phyloP scores from a whole-genome alignment of 768 basidiomycete species.

The Lentinula edodes region DNA sequence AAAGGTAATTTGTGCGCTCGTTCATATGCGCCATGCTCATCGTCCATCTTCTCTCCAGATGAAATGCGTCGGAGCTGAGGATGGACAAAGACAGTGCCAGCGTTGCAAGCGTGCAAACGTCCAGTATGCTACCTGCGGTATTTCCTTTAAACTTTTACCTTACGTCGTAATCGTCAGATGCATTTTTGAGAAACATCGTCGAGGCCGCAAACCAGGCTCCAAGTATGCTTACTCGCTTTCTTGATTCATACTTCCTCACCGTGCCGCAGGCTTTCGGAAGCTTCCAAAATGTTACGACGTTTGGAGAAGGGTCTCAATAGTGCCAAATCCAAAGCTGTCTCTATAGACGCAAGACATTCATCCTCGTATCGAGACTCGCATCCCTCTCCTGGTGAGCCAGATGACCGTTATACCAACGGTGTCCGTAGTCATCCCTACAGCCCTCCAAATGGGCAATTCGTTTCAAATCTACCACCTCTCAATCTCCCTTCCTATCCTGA shows the following conservation, averaged over 20 bases:
- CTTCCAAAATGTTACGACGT: slow-evolving; percentile 83
- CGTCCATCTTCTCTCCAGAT: slow-evolving; percentile 44
- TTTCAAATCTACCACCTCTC: slow-evolving; percentile 43
- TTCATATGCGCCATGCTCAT: slow-evolving; percentile 6
- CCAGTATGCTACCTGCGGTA: slow-evolving; percentile 42
- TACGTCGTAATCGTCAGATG: slow-evolving; percentile 41
- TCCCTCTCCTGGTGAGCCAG: slow-evolving; percentile 7
- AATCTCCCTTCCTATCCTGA: slow-evolving; percentile 26
- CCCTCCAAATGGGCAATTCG: slow-evolving; percentile 26
- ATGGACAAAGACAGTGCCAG: slow-evolving; percentile 75
- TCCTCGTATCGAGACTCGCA: slow-evolving; percentile 14
- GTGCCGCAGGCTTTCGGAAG: slow-evolving; percentile 66
- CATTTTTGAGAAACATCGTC: slow-evolving; percentile 84
- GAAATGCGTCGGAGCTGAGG: slow-evolving; percentile 89
- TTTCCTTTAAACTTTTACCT: slow-evolving; percentile 11
- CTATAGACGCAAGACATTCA: slow-evolving; percentile 19
- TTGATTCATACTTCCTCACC: slow-evolving; percentile 11
- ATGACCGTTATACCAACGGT: slow-evolving; percentile 24
- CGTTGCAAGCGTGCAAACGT: slow-evolving; percentile 78
- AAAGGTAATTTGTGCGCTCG: slow-evolving; percentile 44
- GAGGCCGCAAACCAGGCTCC: slow-evolving; percentile 85
- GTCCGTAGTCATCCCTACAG: slow-evolving; percentile 11
- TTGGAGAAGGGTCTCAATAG: slow-evolving; percentile 79
- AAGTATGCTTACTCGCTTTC: slow-evolving; percentile 46
- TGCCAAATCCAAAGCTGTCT: slow-evolving; percentile 66